Base-by-base conservation (phyloP, 2,329 filamentous ascomycete species). In the Scedosporium dehoogii region DNA sequence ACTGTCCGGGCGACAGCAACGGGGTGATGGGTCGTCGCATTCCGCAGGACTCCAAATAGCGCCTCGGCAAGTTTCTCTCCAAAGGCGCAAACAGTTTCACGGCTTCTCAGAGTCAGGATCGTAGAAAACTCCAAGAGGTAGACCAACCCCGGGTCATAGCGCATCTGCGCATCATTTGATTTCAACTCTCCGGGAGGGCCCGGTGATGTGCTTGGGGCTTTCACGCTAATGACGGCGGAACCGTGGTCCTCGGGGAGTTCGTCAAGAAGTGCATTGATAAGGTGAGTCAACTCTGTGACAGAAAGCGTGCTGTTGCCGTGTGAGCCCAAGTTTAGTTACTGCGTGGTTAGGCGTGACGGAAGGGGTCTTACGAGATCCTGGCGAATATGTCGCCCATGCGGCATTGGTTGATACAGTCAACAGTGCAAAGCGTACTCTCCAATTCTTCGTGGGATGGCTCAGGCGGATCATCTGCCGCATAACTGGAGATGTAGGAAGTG, bases 391-490 rank as follows among this genome's bases (percentile, higher is more conserved):
- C 85, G 63, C 87, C 86, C 70, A 97, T 88, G 62, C 89, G 87
- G 72, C 94, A 99, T 55, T 91, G 89, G 68, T 90, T 93, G 51
- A 99, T 87, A 69, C 93, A 99, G 72, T 97, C 94, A 2, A 97
- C 90, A 0, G 94, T 93, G 71, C 90, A 94, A 9, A 99, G 79
- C 0, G 94, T 97, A 71, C 94, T 96, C 70, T 99, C 94, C 33
- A 99, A 81, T 73, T 99, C 94, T 72, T 97, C 93, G 66, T 97
- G 92, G 1, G 94, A 97, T 2, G 94, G 94, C 75, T 99, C 94
- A 0, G 94, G 94, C 12, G 94, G 94, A 70, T 99, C 94, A 73
- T 97, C 94, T 10, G 94, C 96, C 51, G 96, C 94, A 72, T 99
- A 97, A 73, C 93, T 97, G n/a, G 92, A 96, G 38, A 99, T 92